These are phyloP conservation scores for Plasmodium relictum DNA, from an alignment of 169 alveolate genomes.

Conservation along the genomic window DNA sequence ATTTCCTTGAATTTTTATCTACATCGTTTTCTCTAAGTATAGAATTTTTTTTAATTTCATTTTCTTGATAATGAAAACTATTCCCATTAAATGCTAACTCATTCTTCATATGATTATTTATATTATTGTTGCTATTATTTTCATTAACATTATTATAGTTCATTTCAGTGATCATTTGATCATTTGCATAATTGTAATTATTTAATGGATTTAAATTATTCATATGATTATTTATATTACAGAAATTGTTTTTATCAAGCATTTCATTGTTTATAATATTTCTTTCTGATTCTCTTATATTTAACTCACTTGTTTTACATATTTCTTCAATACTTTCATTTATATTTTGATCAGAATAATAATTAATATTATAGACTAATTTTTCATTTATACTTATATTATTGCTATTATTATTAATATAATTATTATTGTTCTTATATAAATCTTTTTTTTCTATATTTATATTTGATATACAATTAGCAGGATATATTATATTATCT, in stretches of 20 bases:
- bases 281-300: background rate
- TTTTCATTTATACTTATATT: background rate
- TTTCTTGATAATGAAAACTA: slow-evolving; percentile 18
- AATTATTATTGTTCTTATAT: background rate
- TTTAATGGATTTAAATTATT: slow-evolving; percentile 1
- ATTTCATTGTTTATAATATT: background rate
- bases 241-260: background rate
- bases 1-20: slow-evolving; percentile 30
- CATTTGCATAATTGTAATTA: background rate
- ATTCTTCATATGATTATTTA: slow-evolving; percentile 16
- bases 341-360: background rate
- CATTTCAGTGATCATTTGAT: background rate
- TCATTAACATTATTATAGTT: background rate
- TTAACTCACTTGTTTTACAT: background rate
- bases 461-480: background rate
- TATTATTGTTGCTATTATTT: background rate
- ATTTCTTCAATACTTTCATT: slow-evolving; percentile 11
- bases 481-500: background rate
- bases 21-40: slow-evolving; percentile 18
- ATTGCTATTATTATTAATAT: background rate
- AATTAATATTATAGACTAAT: background rate
- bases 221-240: background rate
- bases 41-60: slow-evolving; percentile 5
- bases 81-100: slow-evolving; percentile 33
- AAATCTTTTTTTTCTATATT: background rate